These are phyloP conservation scores for Rhododendron molle DNA, from an alignment of 148 eudicot genomes.

Conservation along the genomic window DNA sequence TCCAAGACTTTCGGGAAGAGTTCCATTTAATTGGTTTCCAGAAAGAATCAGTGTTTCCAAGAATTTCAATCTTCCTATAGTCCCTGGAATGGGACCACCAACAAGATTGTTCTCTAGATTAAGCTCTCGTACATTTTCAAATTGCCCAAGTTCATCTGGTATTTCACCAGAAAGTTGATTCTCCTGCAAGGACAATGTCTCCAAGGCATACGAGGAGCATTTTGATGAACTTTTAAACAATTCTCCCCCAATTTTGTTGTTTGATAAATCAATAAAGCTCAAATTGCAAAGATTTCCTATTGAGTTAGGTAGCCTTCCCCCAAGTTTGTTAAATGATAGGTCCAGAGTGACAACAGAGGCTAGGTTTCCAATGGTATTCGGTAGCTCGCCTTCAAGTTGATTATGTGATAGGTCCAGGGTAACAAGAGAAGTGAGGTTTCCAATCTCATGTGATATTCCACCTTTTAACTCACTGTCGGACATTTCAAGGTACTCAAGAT, in stretches of 20 bases:
- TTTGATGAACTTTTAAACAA: neutral
- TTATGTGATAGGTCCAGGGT: neutral
- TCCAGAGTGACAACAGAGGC: conserved; percentile 6
- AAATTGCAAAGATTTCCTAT: neutral
- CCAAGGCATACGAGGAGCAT: neutral
- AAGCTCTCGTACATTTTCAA: neutral
- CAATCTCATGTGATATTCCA: conserved; percentile 17
- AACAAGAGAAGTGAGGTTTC: neutral
- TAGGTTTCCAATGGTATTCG: conserved; percentile 5
- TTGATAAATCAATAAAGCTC: neutral
- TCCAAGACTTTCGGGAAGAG: conserved; percentile 14
- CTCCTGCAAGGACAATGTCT: neutral
- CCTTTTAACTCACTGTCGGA: neutral
- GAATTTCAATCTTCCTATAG: neutral
- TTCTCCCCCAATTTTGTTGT: neutral
- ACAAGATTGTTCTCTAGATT: neutral
- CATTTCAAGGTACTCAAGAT: neutral
- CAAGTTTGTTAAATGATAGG: conserved; percentile 4
- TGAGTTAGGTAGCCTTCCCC: neutral
- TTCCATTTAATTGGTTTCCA: neutral
- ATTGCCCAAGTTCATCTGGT: neutral
- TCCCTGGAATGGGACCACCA: neutral
- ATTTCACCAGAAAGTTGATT: conserved; percentile 2
- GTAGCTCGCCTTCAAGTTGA: neutral
- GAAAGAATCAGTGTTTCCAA: neutral